Conservation (phyloP, 2,329 filamentous ascomycete species). For the Claviceps humidiphila region DNA sequence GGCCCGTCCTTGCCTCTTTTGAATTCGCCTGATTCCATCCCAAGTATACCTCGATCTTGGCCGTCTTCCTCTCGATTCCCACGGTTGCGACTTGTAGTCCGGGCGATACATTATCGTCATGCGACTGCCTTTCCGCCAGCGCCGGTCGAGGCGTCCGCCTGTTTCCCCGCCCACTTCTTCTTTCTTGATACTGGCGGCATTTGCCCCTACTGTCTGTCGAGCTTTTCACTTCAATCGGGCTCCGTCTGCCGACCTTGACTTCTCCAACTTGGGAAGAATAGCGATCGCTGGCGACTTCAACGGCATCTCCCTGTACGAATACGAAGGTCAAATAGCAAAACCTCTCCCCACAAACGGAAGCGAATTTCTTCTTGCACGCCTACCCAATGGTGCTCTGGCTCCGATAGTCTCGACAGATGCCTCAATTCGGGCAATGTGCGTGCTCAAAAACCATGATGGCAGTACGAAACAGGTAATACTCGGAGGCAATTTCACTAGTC, state of each 20-base stretch:
- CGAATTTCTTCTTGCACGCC: constrained; percentile 63
- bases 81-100: background rate
- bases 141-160: constrained; percentile 26
- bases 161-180: constrained; percentile 13
- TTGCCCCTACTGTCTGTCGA: constrained; percentile 28
- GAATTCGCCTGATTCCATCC: background rate
- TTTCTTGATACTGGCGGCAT: constrained; percentile 26
- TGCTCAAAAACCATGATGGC: constrained; percentile 55
- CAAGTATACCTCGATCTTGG: background rate
- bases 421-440: constrained; percentile 78
- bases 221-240: constrained; percentile 48
- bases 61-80: background rate
- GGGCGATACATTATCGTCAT: constrained; percentile 24
- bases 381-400: constrained; percentile 76
- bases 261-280: constrained; percentile 66
- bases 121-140: constrained; percentile 32
- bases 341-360: constrained; percentile 60
- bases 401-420: constrained; percentile 67
- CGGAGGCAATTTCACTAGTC: constrained; percentile 89
- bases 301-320: constrained; percentile 82
- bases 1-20: background rate
- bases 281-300: constrained; percentile 82
- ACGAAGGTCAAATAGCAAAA: constrained; percentile 61
- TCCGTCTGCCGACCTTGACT: constrained; percentile 61
- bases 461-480: constrained; percentile 63